Evolutionary conservation across 176 grass and related monocot species (phyloP), one percentile per base, ranked within the genome.

Genomic region (Hsuehochloa calcarea): DNA sequence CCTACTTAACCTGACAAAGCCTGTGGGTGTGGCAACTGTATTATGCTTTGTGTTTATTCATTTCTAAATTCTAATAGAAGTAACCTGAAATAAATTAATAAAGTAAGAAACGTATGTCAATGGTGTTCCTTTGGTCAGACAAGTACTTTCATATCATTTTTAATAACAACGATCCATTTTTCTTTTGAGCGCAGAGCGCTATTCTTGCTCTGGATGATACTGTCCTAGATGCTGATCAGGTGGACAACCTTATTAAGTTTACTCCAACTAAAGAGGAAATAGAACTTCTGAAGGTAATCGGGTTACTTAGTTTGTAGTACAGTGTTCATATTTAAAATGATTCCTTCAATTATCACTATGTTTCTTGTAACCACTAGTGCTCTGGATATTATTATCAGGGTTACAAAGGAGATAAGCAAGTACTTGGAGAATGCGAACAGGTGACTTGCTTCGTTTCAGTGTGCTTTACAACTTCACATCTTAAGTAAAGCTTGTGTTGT

Each of bases 221-320:
- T 71, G 61, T 89, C 38, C 90, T 98, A 76, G 96, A 98, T 81
- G 88, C 81, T 84, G 96, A 98, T 89, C 96, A 98, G 54, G 91
- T 98, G 58, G 96, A 98, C 22, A 98, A 98, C 80, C 93, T 98
- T 70, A 98, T 98, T 78, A 98, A 98, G 83, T 98, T 98, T 85
- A 92, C 91, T 82, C 96, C 96, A 86, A 89, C 93, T 64, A 98
- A 98, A 82, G 96, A 98, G 46, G 96, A 98, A 94, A 92, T 93
- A n/a, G 96, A 98, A 84, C 96, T 95, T 87, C 82, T 98, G 52
- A 98, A 96, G 93, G 96, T 98, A 87, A 87, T 56, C 29, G 37
- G 15, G 40, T 84, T 75, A 66, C 31, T 51, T 38, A 37, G 52
- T 44, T 64, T 85, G 16, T 72, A 54, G 61, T 80, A 27, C 41